Base-by-base conservation (phyloP, 345 rosid species). In the Gossypium thurberi region DNA sequence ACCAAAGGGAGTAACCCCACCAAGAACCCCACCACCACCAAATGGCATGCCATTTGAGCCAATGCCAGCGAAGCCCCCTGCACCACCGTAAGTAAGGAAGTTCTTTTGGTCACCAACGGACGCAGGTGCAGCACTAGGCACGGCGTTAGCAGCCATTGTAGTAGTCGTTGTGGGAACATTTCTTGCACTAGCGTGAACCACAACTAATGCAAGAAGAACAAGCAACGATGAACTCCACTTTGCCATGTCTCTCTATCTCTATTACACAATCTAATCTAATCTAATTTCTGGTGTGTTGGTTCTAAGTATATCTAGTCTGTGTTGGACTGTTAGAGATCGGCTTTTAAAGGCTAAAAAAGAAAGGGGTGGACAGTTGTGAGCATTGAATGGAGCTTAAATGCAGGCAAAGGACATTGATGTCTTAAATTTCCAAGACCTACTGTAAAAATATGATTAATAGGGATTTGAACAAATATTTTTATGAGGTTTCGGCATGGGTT, bases 101-200 rank as follows among this genome's bases (percentile, higher is more conserved):
- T 88, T 88, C 87, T 91, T 93, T 73, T 88, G 87, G 84, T 93
- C 97, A 52, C 77, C 80, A 33, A 90, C 74, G 8, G 89, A 87
- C 14, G 56, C 57, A 15, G 42, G 85, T 14, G 56, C 57, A 15
- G 42, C 53, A 25, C 58, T 75, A 69, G 44, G 69, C 69, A 23
- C 73, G 12, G 48, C 77, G 48, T 83, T 77, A 10, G 59, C 4
- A 28, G 71, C 2, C 71, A 50, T 78, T 17, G 65, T 60, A 23
- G 52, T 25, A 4, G 53, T 33, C 40, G 7, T 72, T 48, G 40
- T 64, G 1, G 88, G 92, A 56, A 53, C 72, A 21, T 58, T 80
- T 67, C 89, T 81, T 57, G 96, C 87, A 42, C 70, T 68, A 20
- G 80, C 40, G 53, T 76, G 69, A 64, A 53, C 77, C 10, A 75